phyloP scores from a whole-genome alignment of 768 basidiomycete species.

The Russula foetens region DNA sequence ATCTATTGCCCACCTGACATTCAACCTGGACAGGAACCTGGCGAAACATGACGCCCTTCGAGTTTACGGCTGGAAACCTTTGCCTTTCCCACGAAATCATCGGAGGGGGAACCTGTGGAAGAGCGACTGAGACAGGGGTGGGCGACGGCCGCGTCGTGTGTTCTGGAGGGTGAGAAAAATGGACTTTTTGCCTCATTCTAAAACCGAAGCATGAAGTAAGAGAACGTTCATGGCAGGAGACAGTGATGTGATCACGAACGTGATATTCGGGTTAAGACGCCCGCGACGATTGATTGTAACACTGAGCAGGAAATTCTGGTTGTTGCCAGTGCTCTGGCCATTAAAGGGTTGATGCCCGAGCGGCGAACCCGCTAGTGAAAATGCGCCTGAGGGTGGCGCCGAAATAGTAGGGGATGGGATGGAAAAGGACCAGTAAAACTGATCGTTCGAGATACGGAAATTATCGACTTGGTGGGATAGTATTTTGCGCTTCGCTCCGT shows the following conservation, averaged over 20 bases:
- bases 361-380: not conserved
- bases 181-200: not conserved
- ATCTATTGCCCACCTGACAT: slow-evolving; percentile 4
- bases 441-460: not conserved
- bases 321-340: not conserved
- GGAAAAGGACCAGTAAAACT: slow-evolving; percentile 9
- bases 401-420: not conserved
- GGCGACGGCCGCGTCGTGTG: not conserved
- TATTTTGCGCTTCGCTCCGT: not conserved
- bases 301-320: not conserved
- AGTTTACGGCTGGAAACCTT: not conserved
- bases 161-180: not conserved
- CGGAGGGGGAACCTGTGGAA: not conserved
- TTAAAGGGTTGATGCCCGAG: not conserved
- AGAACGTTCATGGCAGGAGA: not conserved
- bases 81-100: slow-evolving; percentile 1
- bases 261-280: not conserved
- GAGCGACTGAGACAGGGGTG: not conserved
- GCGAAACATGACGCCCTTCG: slow-evolving; percentile 6
- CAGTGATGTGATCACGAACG: slow-evolving; percentile 1
- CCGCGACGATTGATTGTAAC: slow-evolving; percentile 9
- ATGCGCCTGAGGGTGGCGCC: not conserved
- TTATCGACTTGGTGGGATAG: not conserved
- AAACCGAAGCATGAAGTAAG: not conserved
- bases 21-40: slow-evolving; percentile 5